phyloP scores from a whole-genome alignment of 306 rosid species.

The Prinsepia uniflora region DNA sequence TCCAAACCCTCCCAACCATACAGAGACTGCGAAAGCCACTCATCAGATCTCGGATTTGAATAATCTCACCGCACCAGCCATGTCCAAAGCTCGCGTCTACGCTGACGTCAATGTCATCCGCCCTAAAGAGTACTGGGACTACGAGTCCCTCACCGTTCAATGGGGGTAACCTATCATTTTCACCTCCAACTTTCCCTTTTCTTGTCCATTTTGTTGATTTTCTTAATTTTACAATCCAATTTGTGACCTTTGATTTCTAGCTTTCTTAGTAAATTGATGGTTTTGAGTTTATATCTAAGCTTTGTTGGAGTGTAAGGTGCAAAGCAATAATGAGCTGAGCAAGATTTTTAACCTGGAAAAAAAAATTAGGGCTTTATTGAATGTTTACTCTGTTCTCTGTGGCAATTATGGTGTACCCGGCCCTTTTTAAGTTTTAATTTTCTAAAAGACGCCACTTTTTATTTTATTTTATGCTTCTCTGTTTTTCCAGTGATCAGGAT shows the following conservation, averaged over 20 bases:
- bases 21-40: neutral
- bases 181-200: neutral
- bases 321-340: neutral
- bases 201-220: neutral
- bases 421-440: neutral
- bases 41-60: conserved; percentile 5
- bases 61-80: conserved; percentile 25
- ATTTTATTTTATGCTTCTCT: neutral
- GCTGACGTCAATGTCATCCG: conserved; percentile 72
- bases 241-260: conserved; percentile 1
- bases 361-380: neutral
- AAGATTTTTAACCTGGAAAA: neutral
- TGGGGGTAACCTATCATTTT: conserved; percentile 57
- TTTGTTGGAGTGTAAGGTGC: neutral
- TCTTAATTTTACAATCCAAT: neutral
- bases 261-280: conserved; percentile 10
- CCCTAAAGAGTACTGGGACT: conserved; percentile 93
- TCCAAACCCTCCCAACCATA: conserved; percentile 1
- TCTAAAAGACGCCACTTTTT: neutral
- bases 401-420: neutral
- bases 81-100: conserved; percentile 89
- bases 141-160: conserved; percentile 86
- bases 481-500: conserved; percentile 71
- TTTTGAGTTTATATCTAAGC: neutral
- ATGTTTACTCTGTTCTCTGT: neutral